Evolutionary conservation across 1,139 yeast species (phyloP), one percentile per base, ranked within the genome.

Genomic region (Meyerozyma elateridarum): DNA sequence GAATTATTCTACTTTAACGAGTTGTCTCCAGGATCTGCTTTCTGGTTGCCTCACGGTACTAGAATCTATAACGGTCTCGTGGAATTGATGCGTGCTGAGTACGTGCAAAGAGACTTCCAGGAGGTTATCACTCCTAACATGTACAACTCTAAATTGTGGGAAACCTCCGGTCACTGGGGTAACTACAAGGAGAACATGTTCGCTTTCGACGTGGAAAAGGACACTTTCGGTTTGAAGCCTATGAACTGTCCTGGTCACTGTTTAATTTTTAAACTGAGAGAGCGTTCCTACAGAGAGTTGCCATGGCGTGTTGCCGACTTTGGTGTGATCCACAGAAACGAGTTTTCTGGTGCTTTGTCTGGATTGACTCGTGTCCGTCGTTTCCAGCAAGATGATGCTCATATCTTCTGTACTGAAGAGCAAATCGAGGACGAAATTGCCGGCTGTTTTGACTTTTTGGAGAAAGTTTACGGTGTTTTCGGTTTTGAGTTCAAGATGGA

Each of bases 211-310:
- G 95, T 88, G 39, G 96, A 89, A 64, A 88, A 87, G 72, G 96
- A 88, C 56, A 59, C 64, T 2, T 85, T 70, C 52, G 96, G 95
- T 39, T 75, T 91, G 44, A 91, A 91, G 59, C 97, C 98, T 46
- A 91, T 91, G 98, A 91, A 91, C 67, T 89, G 97, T 66, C 98
- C 98, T 13, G 97, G 97, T 32, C 98, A 91, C 61, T 89, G 97
- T 70, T 59, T 91, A 42, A 73, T 91, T 54, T 91, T 85, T 68
- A 81, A 82, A 52, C 64, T 88, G 34, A 79, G 91, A 56, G 95
- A 85, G 56, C 79, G 96, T 59, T 85, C 96, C 2, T 87, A 88
- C 64, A 77, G 95, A 52, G 97, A 91, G 56, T 70, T 91, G 58
- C 98, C 98, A 41, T 77, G 95, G 79, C 79, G 97, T 68, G 88